Evolutionary conservation across 176 grass and related monocot genomes (phyloP).

Genomic region (Pontederia paniculata): DNA sequence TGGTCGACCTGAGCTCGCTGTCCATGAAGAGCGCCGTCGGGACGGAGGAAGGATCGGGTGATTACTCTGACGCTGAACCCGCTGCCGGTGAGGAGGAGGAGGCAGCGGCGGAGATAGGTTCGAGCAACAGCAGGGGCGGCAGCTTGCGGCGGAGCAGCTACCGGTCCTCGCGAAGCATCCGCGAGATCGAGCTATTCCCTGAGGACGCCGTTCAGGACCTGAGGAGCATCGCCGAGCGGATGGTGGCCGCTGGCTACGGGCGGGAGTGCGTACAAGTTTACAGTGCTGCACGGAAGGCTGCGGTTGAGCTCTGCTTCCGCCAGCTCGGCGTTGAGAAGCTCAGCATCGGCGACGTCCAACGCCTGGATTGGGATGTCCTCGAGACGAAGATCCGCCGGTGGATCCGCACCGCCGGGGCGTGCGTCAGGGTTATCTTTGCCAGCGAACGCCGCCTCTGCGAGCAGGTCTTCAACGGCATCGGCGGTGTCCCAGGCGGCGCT

Average conservation of each 20-base stretch:
- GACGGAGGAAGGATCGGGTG: background rate
- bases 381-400: slow-evolving; percentile 60
- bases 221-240: slow-evolving; percentile 6
- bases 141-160: slow-evolving; percentile 7
- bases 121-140: background rate
- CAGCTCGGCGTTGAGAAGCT: slow-evolving; percentile 38
- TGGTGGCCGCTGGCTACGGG: slow-evolving; percentile 13
- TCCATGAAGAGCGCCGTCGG: slow-evolving; percentile 17
- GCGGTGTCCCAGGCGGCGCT: background rate
- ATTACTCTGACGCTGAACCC: slow-evolving; percentile 19
- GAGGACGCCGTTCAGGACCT: slow-evolving; percentile 6
- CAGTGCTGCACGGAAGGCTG: slow-evolving; percentile 49
- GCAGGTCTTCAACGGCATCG: slow-evolving; percentile 8
- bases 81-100: background rate
- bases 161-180: slow-evolving; percentile 2
- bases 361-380: slow-evolving; percentile 45
- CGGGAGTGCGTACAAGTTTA: slow-evolving; percentile 39
- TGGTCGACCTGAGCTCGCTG: slow-evolving; percentile 38
- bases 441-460: slow-evolving; percentile 53
- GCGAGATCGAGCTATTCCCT: slow-evolving; percentile 9
- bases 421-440: slow-evolving; percentile 62
- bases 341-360: slow-evolving; percentile 58
- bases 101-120: background rate
- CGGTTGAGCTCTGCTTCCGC: slow-evolving; percentile 28
- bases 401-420: slow-evolving; percentile 51